Evolutionary conservation across 805 yeast genomes (phyloP), one percentile per base, ranked within the genome.

Genomic region (Metschnikowia koreensis): DNA sequence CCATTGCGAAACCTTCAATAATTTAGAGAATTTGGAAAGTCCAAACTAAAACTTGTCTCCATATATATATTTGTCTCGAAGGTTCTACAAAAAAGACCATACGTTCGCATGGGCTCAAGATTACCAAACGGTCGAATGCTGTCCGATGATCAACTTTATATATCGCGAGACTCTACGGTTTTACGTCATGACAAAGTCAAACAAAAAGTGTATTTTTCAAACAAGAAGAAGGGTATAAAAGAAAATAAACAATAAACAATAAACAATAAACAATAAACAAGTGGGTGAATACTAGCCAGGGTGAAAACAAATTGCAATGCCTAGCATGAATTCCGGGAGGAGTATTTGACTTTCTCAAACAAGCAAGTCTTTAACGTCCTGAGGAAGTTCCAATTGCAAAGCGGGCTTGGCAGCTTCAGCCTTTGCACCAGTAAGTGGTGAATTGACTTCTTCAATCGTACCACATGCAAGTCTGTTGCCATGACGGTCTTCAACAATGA

Each of bases 391-490:
- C 46, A 43, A 43, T 38, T 33, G 17, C 11, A 10, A 7, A 7
- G 46, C 46, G 11, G 46, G 40, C 31, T 34, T 17, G 10, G 46
- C 46, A 13, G 46, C 46, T 31, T 43, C 22, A 7, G 46, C 46
- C 46, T 43, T 34, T 17, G 33, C 46, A 16, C 46, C 46, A 11
- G 29, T 34, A 17, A 43, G 46, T 6, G 46, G 46, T 2, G 39
- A 12, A 13, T 22, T 7, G 9, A 43, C 13, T 7, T 9, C 31
- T 15, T 43, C 40, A 28, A 43, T 43, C 12, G 38, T 26, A 38
- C 44, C 45, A 34, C 50, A 47, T 8, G 45, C 44, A 12, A 47
- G 16, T 13, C 38, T 40, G n/a, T 17, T 33, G n/a, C 50, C 50
- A 2, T 33, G 8, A 6, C 17, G 28, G 16, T 39, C 26, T 16